Percentiles rank a stretch among this genome's conserved stretches.
phyloP scores from a whole-genome alignment of 305 asterid genomes.

The Fraxinus baroniana region DNA sequence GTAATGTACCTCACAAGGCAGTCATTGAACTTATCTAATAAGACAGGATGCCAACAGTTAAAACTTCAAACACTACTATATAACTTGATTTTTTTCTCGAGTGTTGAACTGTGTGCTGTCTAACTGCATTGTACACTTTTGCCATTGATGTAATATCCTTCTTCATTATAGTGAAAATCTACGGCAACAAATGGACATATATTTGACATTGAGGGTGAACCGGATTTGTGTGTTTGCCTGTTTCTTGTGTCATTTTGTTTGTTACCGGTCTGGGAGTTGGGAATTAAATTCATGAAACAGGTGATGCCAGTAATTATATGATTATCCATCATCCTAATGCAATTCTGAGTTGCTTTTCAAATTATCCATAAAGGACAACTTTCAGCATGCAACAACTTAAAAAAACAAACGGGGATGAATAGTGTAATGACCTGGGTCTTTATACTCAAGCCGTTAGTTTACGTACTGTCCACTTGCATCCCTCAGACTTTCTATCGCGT shows the following conservation, averaged over 20 bases:
- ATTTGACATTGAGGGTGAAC: background rate
- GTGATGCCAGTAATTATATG: background rate
- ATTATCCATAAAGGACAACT: background rate
- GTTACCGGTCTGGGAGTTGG: background rate
- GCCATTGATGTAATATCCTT: background rate
- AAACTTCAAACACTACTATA: background rate
- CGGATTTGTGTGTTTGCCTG: background rate
- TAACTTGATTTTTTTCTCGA: background rate
- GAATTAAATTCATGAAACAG: background rate
- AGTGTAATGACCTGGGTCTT: too few species aligned
- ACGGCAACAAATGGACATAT: background rate
- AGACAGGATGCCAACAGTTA: background rate
- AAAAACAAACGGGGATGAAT: background rate
- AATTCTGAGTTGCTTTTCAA: background rate
- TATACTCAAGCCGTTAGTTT: too few species aligned
- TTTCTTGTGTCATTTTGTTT: background rate
- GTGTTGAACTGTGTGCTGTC: background rate
- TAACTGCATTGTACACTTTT: background rate
- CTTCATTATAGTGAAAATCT: background rate
- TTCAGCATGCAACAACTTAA: background rate
- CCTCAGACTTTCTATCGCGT: too few species aligned
- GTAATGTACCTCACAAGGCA: background rate
- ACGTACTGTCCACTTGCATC: too few species aligned
- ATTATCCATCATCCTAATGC: background rate
- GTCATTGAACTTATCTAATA: background rate